phyloP scores from a whole-genome alignment of 2,329 filamentous ascomycete genomes.

The Proliferodiscus dingleyae region DNA sequence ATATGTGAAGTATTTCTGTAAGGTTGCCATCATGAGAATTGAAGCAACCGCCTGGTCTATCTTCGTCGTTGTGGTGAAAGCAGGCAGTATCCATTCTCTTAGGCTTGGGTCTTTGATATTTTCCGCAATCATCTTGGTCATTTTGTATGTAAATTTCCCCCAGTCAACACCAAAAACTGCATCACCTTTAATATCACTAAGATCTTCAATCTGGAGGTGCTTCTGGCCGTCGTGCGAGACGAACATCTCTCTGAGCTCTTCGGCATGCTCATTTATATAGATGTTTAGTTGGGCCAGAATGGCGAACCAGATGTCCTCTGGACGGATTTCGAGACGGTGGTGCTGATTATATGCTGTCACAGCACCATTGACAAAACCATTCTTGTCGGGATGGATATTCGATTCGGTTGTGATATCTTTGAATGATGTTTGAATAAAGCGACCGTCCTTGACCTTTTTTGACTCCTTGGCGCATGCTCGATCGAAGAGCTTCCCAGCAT shows the following conservation, averaged over 20 bases:
- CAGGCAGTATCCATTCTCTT: slow-evolving; percentile 45
- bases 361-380: slow-evolving; percentile 37
- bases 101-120: slow-evolving; percentile 39
- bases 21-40: slow-evolving; percentile 46
- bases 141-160: slow-evolving; percentile 31
- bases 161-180: slow-evolving; percentile 23
- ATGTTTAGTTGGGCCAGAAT: slow-evolving; percentile 45
- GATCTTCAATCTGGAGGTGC: slow-evolving; percentile 24
- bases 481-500: too few species aligned
- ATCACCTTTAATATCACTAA: background rate
- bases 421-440: too few species aligned
- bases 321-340: slow-evolving; percentile 42
- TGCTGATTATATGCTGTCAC: slow-evolving; percentile 40
- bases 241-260: slow-evolving; percentile 39
- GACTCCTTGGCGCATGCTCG: too few species aligned
- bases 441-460: too few species aligned
- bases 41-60: slow-evolving; percentile 39
- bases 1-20: slow-evolving; percentile 46
- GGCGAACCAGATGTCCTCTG: slow-evolving; percentile 50
- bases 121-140: slow-evolving; percentile 36
- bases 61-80: slow-evolving; percentile 46
- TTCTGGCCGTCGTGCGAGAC: slow-evolving; percentile 39
- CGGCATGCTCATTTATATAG: slow-evolving; percentile 42
- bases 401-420: too few species aligned
- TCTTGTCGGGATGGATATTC: too few species aligned